Evolutionary conservation across 345 rosid species (phyloP).

Genomic region (Corymbia maculata): DNA sequence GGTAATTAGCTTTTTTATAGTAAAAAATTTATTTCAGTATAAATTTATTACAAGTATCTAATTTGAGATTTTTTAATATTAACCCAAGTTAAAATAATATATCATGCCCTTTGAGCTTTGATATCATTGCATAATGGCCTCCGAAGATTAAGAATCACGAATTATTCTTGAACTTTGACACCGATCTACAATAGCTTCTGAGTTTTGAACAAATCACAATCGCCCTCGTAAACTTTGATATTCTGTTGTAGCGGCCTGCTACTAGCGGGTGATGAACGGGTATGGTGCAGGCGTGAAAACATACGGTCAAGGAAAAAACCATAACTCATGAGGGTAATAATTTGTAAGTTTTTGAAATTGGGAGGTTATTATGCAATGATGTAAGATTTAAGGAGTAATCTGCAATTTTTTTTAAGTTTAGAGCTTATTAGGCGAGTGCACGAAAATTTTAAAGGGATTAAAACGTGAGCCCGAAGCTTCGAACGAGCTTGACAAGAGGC

Average conservation of each 20-base stretch:
- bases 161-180: neutral
- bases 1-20: too few relatives aligned
- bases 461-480: neutral
- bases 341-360: too few relatives aligned
- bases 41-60: rapidly evolving
- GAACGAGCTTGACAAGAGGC: neutral
- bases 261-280: neutral
- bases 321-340: too few relatives aligned
- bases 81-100: rapidly evolving
- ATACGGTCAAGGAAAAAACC: neutral
- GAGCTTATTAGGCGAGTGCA: neutral
- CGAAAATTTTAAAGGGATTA: neutral
- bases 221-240: neutral
- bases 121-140: rapidly evolving
- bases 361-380: neutral
- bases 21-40: rapidly evolving
- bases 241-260: neutral
- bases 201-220: too few relatives aligned
- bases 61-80: rapidly evolving
- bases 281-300: neutral
- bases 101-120: neutral
- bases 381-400: neutral
- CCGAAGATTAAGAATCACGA: rapidly evolving
- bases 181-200: too few relatives aligned
- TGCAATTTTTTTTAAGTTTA: too few relatives aligned